phyloP scores from a whole-genome alignment of 2,329 filamentous ascomycete genomes.

The Rutstroemia sp. region DNA sequence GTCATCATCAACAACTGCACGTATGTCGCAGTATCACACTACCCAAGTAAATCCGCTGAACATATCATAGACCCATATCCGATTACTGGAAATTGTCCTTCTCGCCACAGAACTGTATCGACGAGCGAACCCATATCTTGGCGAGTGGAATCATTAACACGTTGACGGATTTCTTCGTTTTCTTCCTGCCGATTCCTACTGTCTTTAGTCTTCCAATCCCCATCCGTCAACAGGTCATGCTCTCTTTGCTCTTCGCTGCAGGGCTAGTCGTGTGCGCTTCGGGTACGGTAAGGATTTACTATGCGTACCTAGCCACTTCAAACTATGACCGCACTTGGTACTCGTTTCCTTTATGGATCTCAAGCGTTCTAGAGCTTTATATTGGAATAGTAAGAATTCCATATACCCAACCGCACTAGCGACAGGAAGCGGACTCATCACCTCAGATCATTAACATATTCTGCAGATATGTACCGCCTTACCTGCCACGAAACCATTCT shows the following conservation, averaged over 20 bases:
- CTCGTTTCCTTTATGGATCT: slow-evolving; percentile 29
- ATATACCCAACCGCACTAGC: neutral
- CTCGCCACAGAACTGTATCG: slow-evolving; percentile 33
- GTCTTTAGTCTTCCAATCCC: slow-evolving; percentile 39
- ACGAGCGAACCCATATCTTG: slow-evolving; percentile 42
- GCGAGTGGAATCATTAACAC: slow-evolving; percentile 51
- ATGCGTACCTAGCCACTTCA: slow-evolving; percentile 25
- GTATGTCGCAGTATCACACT: slow-evolving; percentile 24
- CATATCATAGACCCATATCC: slow-evolving; percentile 29
- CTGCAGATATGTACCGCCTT: slow-evolving; percentile 36
- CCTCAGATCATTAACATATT: neutral
- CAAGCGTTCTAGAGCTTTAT: slow-evolving; percentile 33
- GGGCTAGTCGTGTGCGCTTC: slow-evolving; percentile 38
- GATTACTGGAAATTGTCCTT: slow-evolving; percentile 31
- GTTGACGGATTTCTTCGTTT: slow-evolving; percentile 46
- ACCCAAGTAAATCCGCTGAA: neutral
- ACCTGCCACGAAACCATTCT: slow-evolving; percentile 38
- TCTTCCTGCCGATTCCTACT: slow-evolving; percentile 41
- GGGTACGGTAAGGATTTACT: slow-evolving; percentile 32
- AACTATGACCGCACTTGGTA: slow-evolving; percentile 31
- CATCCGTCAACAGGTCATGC: slow-evolving; percentile 37
- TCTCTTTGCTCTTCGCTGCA: slow-evolving; percentile 40
- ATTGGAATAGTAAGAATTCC: slow-evolving; percentile 34
- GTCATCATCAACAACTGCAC: slow-evolving; percentile 34
- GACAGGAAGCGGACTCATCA: neutral